Percentiles rank a stretch among this genome's conserved stretches.
These are phyloP conservation scores for Eucalyptus cloeziana DNA, from an alignment of 345 rosid species.

Conservation along the genomic window DNA sequence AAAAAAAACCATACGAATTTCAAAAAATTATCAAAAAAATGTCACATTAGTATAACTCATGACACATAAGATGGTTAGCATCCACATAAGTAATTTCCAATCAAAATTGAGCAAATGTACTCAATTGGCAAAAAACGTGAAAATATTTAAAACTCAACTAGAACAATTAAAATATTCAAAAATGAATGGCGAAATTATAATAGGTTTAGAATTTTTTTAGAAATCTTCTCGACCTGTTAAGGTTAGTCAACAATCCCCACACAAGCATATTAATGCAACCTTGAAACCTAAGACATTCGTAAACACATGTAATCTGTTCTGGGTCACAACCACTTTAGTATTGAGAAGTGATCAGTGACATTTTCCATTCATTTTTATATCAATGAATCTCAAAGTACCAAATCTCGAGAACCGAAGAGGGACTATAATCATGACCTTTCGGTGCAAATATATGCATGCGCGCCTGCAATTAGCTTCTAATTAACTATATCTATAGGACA, in stretches of 20 bases:
- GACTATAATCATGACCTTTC: not conserved
- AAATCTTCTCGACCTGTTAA: not conserved
- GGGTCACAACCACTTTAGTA: not conserved
- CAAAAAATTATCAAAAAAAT: too few relatives aligned
- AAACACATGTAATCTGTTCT: not conserved
- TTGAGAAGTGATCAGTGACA: not conserved
- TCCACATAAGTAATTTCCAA: accelerated
- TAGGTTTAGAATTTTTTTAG: too few relatives aligned
- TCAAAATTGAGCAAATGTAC: not conserved
- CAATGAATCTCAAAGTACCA: not conserved
- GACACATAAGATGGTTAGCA: accelerated
- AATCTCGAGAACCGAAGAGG: not conserved
- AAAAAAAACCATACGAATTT: too few relatives aligned
- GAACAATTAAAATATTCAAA: too few relatives aligned
- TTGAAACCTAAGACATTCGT: not conserved
- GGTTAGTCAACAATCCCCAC: not conserved
- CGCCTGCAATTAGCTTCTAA: not conserved
- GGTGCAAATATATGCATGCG: not conserved
- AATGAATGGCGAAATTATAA: too few relatives aligned
- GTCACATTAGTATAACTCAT: not conserved
- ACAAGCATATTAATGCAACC: not conserved
- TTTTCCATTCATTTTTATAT: not conserved
- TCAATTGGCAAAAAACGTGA: accelerated
- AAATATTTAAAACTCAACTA: too few relatives aligned
- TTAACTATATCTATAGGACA: not conserved